phyloP scores from a whole-genome alignment of 2,329 filamentous ascomycete species.

The Thielaviopsis populi region DNA sequence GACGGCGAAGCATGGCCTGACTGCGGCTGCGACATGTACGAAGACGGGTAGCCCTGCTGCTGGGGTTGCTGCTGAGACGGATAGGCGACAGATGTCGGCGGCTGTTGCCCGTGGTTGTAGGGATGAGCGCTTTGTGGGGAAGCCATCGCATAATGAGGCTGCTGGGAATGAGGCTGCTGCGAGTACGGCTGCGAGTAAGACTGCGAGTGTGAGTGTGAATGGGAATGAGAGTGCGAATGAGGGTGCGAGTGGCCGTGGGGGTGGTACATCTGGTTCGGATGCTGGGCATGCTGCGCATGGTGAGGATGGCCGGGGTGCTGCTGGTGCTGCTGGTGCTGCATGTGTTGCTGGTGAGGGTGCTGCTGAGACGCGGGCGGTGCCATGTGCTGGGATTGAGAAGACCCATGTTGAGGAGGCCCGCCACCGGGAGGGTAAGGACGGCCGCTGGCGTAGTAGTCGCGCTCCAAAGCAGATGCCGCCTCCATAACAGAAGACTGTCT shows the following conservation, averaged over 20 bases:
- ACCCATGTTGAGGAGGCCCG: slow-evolving; percentile 17
- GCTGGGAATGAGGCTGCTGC: slow-evolving; percentile 21
- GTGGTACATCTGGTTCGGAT: slow-evolving; percentile 31
- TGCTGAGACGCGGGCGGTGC: slow-evolving; percentile 34
- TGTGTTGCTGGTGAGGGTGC: slow-evolving; percentile 25
- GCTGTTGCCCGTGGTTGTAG: slow-evolving; percentile 18
- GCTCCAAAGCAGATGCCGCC: slow-evolving; percentile 25
- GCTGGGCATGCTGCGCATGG: slow-evolving; percentile 42
- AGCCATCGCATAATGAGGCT: slow-evolving; percentile 21
- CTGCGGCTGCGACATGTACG: slow-evolving; percentile 10
- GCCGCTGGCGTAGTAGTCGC: slow-evolving; percentile 35
- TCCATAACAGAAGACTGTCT: slow-evolving; percentile 29
- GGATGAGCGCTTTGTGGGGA: slow-evolving; percentile 26
- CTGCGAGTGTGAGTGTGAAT: slow-evolving; percentile 19
- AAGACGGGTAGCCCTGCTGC: slow-evolving; percentile 16
- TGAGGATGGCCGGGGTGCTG: slow-evolving; percentile 29
- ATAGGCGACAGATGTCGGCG: neutral
- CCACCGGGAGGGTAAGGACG: slow-evolving; percentile 26
- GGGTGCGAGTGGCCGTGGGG: slow-evolving; percentile 20
- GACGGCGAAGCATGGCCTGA: slow-evolving; percentile 17
- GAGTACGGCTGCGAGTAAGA: neutral
- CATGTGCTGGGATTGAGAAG: slow-evolving; percentile 18
- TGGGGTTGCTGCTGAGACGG: slow-evolving; percentile 17
- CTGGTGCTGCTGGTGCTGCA: slow-evolving; percentile 28
- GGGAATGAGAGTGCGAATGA: slow-evolving; percentile 19